Base-by-base conservation (phyloP, 768 basidiomycete species). In the Pholiota molesta region DNA sequence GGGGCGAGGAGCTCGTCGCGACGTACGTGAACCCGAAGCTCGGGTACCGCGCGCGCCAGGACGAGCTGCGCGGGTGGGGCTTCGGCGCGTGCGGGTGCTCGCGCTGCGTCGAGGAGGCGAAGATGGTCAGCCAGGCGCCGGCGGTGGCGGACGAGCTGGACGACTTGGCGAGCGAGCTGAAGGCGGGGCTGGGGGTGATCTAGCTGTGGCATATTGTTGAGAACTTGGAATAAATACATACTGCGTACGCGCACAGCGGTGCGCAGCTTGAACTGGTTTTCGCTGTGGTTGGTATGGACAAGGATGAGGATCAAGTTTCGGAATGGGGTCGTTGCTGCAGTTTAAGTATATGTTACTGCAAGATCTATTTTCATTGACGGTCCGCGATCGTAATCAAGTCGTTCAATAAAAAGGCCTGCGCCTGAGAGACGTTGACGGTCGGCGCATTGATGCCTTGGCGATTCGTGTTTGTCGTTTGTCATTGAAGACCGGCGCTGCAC, bases 21-120 rank as follows among this genome's bases (percentile, higher is more conserved):
- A 86, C 89, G 0, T 96, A 97, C 68, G 91, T 94, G 52, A 82
- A 95, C 69, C 90, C 92, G 0, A 74, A 77, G n/a, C 62, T 82
- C 49, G 73, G 76, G 7, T 77, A 81, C 37, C 74, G 74, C 23
- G 76, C 74, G 53, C 83, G 91, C 16, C 79, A 84, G 54, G 72
- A 75, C 40, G 80, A 82, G 65, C 70, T 94, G 45, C 73, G 82
- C 61, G 87, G 83, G 35, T 94, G 92, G 92, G 91, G 90, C 2
- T 92, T 93, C 66, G 91, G 82, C 2, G 66, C 77, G 55, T 96
- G 95, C 68, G 65, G 62, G 11, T 96, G 95, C 71, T 75, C 75
- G 61, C 79, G 89, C 28, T 97, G 95, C 72, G 66, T 81, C 11
- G 75, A 79, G 52, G 94, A 95, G 72, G 81, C 77, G 65, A 77